These are phyloP conservation scores for Fusarium globosum DNA, from an alignment of 2,329 filamentous ascomycete genomes.

Conservation along the genomic window DNA sequence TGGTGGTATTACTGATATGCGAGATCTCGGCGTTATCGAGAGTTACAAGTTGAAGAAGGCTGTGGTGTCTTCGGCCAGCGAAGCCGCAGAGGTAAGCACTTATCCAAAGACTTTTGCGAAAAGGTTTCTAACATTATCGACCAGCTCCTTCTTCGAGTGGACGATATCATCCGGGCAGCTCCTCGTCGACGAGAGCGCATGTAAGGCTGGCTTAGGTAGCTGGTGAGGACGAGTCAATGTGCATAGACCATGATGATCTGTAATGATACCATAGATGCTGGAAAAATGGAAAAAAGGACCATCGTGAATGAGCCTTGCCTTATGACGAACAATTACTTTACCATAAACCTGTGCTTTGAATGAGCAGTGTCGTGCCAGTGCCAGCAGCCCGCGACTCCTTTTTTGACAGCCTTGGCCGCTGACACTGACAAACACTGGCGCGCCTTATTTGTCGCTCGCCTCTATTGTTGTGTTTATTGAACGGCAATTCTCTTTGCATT, in stretches of 20 bases:
- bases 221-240: conserved; percentile 40
- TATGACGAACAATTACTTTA: conserved; percentile 20
- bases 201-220: conserved; percentile 44
- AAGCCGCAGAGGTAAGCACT: conserved; percentile 87
- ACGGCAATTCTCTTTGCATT: not conserved
- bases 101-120: no score
- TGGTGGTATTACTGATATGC: conserved; percentile 94
- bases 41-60: conserved; percentile 99
- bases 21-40: conserved; percentile 93
- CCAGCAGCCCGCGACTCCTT: not conserved
- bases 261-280: conserved; percentile 54
- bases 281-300: conserved; percentile 45
- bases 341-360: not conserved
- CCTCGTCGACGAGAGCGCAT: conserved; percentile 68
- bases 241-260: conserved; percentile 50
- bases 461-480: not conserved
- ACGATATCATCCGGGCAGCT: conserved; percentile 96
- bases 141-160: conserved; percentile 90
- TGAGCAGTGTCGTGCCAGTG: conserved; percentile 25
- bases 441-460: not conserved
- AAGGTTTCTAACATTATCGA: conserved; percentile 33
- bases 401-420: not conserved
- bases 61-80: conserved; percentile 95
- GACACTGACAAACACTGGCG: not conserved
- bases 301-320: conserved; percentile 40